These are phyloP conservation scores for Chytriomyces confervae DNA, from an alignment of 192 early-diverging fungal species.

Conservation along the genomic window DNA sequence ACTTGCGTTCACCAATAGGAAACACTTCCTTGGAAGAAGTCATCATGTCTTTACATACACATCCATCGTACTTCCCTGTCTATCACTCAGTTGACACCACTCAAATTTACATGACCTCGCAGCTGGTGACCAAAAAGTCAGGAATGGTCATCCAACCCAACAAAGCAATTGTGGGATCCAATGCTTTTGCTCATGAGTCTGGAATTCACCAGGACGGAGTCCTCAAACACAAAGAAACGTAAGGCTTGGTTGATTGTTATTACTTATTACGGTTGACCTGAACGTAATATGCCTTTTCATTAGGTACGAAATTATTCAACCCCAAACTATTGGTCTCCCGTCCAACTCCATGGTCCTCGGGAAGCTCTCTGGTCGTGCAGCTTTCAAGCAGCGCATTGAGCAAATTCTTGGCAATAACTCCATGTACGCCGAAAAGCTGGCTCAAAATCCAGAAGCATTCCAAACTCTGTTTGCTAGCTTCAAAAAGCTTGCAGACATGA, in stretches of 20 bases:
- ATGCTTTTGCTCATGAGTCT: constrained; percentile 96
- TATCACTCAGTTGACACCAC: constrained; percentile 89
- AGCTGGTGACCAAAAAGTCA: constrained; percentile 84
- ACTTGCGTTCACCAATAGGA: constrained; percentile 53
- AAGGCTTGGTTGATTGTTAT: neutral
- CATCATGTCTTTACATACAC: constrained; percentile 94
- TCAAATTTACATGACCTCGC: constrained; percentile 85
- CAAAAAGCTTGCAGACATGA: constrained; percentile 89
- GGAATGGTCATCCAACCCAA: constrained; percentile 98
- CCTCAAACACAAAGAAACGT: constrained; percentile 89
- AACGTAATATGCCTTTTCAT: neutral
- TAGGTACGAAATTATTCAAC: constrained; percentile 92
- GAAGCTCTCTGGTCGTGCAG: constrained; percentile 96
- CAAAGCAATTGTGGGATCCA: constrained; percentile 97
- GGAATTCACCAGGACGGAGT: constrained; percentile 99
- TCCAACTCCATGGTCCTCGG: constrained; percentile 87
- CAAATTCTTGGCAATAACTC: constrained; percentile 74
- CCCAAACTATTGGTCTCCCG: constrained; percentile 88
- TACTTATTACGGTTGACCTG: neutral
- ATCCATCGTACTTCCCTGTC: constrained; percentile 86
- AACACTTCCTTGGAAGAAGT: constrained; percentile 97
- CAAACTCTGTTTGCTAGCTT: constrained; percentile 85
- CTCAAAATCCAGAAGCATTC: constrained; percentile 63
- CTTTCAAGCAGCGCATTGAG: constrained; percentile 80
- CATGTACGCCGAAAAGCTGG: constrained; percentile 54